Conservation (phyloP, 306 rosid species). For the Hippophae gyantsensis region DNA sequence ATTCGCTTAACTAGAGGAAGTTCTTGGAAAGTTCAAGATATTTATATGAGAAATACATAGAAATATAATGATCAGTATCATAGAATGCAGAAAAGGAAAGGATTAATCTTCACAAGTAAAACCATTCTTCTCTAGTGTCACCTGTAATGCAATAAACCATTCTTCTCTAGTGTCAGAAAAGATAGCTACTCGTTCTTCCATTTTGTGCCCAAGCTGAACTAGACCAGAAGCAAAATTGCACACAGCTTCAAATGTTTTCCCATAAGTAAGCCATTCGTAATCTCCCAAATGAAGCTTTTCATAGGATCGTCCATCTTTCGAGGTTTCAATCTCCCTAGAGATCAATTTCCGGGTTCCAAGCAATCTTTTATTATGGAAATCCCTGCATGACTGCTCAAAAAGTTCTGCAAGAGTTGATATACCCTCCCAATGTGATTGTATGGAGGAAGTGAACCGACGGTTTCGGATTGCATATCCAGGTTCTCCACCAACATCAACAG, state of each 20-base stretch:
- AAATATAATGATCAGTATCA: background rate
- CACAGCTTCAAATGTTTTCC: conserved; percentile 54
- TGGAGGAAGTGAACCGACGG: conserved; percentile 31
- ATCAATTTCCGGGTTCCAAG: conserved; percentile 77
- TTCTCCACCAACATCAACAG: conserved; percentile 56
- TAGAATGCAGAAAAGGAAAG: conserved; percentile 6
- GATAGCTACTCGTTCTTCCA: conserved; percentile 73
- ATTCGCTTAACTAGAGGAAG: background rate
- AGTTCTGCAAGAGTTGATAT: conserved; percentile 74
- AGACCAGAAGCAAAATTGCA: conserved; percentile 70
- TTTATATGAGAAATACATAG: background rate
- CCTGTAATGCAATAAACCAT: conserved; percentile 97
- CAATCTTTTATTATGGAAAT: conserved; percentile 32
- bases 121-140: conserved; percentile 19
- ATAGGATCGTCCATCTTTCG: conserved; percentile 55
- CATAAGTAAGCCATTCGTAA: conserved; percentile 70
- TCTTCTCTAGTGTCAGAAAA: conserved; percentile 86
- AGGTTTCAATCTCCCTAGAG: conserved; percentile 43
- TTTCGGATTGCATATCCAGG: conserved; percentile 57
- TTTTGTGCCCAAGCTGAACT: conserved; percentile 49
- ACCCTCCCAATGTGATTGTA: conserved; percentile 65
- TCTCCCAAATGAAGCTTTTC: conserved; percentile 89
- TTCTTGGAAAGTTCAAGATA: background rate
- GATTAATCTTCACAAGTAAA: conserved; percentile 1
- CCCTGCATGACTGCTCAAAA: conserved; percentile 57